Conservation (phyloP, 805 yeast species). For the Cyberlindnera petersonii region DNA sequence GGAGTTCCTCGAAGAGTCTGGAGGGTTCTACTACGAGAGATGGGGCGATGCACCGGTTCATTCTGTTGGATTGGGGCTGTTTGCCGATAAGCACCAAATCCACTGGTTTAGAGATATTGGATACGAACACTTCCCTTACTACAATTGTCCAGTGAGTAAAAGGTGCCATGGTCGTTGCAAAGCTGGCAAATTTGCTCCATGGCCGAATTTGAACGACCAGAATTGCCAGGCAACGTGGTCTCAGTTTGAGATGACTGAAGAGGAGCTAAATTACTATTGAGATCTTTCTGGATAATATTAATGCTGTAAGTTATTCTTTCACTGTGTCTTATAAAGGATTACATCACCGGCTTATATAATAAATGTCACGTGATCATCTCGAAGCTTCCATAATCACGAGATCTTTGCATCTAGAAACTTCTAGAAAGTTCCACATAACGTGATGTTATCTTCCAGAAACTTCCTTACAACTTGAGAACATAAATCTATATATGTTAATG, state of each 20-base stretch:
- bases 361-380: too few species aligned
- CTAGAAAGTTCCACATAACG: too few species aligned
- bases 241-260: conserved; percentile 35
- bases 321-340: too few species aligned
- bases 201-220: conserved; percentile 53
- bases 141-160: conserved; percentile 65
- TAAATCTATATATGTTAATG: too few species aligned
- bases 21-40: conserved; percentile 84
- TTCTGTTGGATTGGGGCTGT: conserved; percentile 65
- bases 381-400: too few species aligned
- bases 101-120: conserved; percentile 92
- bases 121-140: conserved; percentile 69
- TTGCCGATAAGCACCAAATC: conserved; percentile 61
- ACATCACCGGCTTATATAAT: too few species aligned
- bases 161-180: conserved; percentile 46
- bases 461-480: too few species aligned
- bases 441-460: too few species aligned
- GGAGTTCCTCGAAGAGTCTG: conserved; percentile 57
- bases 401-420: too few species aligned
- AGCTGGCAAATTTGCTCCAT: conserved; percentile 51
- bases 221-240: conserved; percentile 78
- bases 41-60: conserved; percentile 97
- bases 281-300: not conserved
- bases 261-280: conserved; percentile 27
- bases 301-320: too few species aligned